phyloP scores from a whole-genome alignment of 2,329 filamentous ascomycete genomes.

The Byssochlamys sp. region DNA sequence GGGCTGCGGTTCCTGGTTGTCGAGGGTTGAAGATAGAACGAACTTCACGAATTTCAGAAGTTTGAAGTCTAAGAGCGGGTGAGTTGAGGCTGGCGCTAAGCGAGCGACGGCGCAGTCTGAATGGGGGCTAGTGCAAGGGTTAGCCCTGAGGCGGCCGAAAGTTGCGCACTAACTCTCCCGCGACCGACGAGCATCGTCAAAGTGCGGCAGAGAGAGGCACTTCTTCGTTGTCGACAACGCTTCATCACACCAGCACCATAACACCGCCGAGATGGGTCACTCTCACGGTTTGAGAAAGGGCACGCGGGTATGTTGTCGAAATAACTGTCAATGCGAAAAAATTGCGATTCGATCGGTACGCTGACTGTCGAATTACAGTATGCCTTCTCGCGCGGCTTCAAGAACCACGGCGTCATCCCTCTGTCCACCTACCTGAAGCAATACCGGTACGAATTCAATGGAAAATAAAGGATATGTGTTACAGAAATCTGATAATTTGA shows the following conservation, averaged over 20 bases:
- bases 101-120: slow-evolving; percentile 12
- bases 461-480: slow-evolving; percentile 9
- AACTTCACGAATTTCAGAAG: slow-evolving; percentile 16
- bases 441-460: slow-evolving; percentile 59
- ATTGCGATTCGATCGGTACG: slow-evolving; percentile 8
- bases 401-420: slow-evolving; percentile 87
- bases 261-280: slow-evolving; percentile 68
- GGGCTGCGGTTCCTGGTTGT: slow-evolving; percentile 31
- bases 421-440: slow-evolving; percentile 88
- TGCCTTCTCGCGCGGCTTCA: slow-evolving; percentile 90
- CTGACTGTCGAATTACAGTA: slow-evolving; percentile 47
- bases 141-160: slow-evolving; percentile 11
- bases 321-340: slow-evolving; percentile 1
- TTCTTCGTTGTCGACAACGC: slow-evolving; percentile 27
- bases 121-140: slow-evolving; percentile 16
- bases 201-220: slow-evolving; percentile 17
- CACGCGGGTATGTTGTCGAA: slow-evolving; percentile 59
- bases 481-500: slow-evolving; percentile 37
- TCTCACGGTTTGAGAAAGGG: slow-evolving; percentile 76
- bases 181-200: slow-evolving; percentile 12
- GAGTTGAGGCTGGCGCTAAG: slow-evolving; percentile 13
- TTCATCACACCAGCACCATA: slow-evolving; percentile 31
- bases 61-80: slow-evolving; percentile 10
- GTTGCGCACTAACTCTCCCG: slow-evolving; percentile 18
- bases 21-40: slow-evolving; percentile 24